Base-by-base conservation (phyloP, 2,329 filamentous ascomycete genomes). In the Diaporthe citrichinensis region DNA sequence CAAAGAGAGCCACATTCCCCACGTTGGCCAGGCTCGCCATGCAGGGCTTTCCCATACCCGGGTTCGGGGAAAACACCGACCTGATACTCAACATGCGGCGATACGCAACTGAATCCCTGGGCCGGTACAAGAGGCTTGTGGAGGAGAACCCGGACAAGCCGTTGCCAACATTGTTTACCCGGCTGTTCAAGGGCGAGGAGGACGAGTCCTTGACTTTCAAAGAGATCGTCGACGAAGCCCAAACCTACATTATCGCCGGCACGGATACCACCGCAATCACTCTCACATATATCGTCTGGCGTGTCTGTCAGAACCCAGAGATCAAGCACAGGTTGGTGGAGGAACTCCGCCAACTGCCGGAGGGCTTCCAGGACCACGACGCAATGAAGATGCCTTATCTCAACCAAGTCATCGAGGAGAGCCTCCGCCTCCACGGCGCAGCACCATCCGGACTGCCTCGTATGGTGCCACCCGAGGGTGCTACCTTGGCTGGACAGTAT, bases 221-320 rank as follows among this genome's bases (percentile, higher is more conserved):
- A 1, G 86, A 89, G 34, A 81, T 88, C 1, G 74, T 78, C 4
- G 77, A 79, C 23, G 85, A 88, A 61, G 87, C 87, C 0, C 81
- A 82, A 9, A 79, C 78, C 0, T 88, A 87, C 76, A 89, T 90
- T 61, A 74, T 87, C 6, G 89, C 88, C 1, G 89, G 89, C 2
- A 88, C 84, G 51, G 88, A 90, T 74, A 90, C 89, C 0, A 90
- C 88, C 0, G 85, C 88, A 1, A 83, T 84, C 17, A 87, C 87
- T 0, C 76, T 90, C 58, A 90, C 88, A 0, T 90, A 89, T 73
- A 79, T 88, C 0, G 78, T 86, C 8, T 89, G 85, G 84, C 78
- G 80, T 7, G 79, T 87, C 12, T 84, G 82, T 71, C 76, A 78
- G 8, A 75, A 81, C 23, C 81, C 82, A 0, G 71, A 78, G 0